Percentiles rank a stretch among this genome's conserved stretches.
phyloP scores from a whole-genome alignment of 140 eudicot species.

The Senecio squalidus region DNA sequence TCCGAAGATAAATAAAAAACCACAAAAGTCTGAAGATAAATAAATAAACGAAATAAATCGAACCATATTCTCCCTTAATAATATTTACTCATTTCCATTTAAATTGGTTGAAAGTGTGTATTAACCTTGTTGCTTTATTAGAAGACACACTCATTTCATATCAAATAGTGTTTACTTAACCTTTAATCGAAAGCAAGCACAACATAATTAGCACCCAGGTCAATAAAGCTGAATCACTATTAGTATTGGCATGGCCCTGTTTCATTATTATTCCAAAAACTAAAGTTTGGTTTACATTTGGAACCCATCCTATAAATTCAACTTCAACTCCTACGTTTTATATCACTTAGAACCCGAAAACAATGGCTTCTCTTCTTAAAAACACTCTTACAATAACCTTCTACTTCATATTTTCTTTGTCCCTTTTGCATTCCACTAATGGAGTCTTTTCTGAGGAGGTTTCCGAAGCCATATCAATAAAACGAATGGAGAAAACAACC shows the following conservation, averaged over 20 bases:
- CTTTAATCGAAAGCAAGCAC: neutral
- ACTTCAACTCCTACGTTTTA: neutral
- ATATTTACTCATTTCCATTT: no score
- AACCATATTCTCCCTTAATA: no score
- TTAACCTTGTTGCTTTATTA: no score
- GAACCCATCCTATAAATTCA: constrained; percentile 27
- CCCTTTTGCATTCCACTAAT: neutral
- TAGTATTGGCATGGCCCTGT: no score
- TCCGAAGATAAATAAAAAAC: no score
- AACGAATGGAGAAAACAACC: constrained; percentile 45
- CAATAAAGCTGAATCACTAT: neutral
- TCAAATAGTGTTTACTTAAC: no score
- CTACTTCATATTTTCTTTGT: constrained; percentile 18
- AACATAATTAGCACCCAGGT: neutral
- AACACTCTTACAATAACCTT: constrained; percentile 14
- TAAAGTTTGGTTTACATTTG: no score
- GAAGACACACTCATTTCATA: no score
- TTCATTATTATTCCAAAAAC: no score
- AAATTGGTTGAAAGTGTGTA: no score
- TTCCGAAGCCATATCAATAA: constrained; percentile 26
- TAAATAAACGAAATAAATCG: no score
- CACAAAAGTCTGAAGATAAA: no score
- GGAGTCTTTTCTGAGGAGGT: constrained; percentile 36
- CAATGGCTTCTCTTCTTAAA: constrained; percentile 14
- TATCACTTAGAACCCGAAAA: constrained; percentile 8